Percentiles rank a stretch among this genome's conserved stretches.
These are phyloP conservation scores for Cladosporium velox DNA, from an alignment of 2,329 filamentous ascomycete species.

Conservation along the genomic window DNA sequence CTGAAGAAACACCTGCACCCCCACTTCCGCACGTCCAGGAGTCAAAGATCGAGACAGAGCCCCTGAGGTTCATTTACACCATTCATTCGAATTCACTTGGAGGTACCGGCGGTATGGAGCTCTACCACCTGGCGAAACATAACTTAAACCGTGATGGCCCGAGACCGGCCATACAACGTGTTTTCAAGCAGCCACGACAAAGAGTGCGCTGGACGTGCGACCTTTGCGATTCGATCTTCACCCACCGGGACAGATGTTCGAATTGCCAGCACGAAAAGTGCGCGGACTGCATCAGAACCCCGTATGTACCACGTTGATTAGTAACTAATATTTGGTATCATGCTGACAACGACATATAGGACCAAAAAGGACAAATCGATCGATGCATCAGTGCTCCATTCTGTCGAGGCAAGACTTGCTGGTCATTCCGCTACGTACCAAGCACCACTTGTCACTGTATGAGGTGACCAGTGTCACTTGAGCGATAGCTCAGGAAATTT, in stretches of 20 bases:
- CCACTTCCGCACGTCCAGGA: background rate
- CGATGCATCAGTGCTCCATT: constrained; percentile 61
- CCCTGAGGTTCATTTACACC: constrained; percentile 14
- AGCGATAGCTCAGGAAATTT: background rate
- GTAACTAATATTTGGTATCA: constrained; percentile 4
- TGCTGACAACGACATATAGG: constrained; percentile 37
- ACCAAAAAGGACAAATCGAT: constrained; percentile 63
- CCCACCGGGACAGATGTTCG: constrained; percentile 57
- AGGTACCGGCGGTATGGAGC: constrained; percentile 6
- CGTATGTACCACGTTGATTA: constrained; percentile 39
- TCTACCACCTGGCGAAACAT: constrained; percentile 10
- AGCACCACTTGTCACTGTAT: constrained; percentile 8
- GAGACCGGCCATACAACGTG: constrained; percentile 35
- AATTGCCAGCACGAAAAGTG: constrained; percentile 65
- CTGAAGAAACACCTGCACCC: background rate
- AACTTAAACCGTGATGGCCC: constrained; percentile 28
- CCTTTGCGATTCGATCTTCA: constrained; percentile 62
- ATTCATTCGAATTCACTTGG: constrained; percentile 1
- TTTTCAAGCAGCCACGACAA: constrained; percentile 48
- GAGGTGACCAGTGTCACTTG: background rate
- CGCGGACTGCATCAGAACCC: constrained; percentile 57
- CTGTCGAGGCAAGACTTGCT: constrained; percentile 48
- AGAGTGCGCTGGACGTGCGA: constrained; percentile 58
- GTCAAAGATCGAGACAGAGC: background rate
- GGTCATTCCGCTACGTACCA: constrained; percentile 1